These are phyloP conservation scores for Aspergillus panamensis DNA, from an alignment of 495 filamentous ascomycete genomes.

Conservation along the genomic window DNA sequence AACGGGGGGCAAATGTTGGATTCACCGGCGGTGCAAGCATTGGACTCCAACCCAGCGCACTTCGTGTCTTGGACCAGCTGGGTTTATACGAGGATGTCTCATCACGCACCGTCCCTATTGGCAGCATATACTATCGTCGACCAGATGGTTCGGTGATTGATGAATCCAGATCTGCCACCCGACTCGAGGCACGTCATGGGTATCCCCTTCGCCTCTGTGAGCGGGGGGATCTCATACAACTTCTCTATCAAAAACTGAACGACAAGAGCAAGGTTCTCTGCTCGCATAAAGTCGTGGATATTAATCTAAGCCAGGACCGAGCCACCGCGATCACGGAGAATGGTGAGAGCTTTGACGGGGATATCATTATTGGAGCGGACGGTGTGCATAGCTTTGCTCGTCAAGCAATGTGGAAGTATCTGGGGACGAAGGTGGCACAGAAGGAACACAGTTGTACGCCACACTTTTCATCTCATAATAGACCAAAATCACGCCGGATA, in stretches of 20 bases:
- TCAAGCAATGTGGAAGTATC: slow-evolving; percentile 1
- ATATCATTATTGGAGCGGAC: slow-evolving; percentile 6
- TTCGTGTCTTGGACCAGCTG: not conserved
- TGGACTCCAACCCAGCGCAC: not conserved
- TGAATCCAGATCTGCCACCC: not conserved
- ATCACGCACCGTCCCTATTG: not conserved
- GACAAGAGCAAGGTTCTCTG: not conserved
- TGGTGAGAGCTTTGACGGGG: not conserved
- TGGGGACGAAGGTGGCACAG: not conserved
- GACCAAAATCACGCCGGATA: not conserved
- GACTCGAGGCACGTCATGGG: not conserved
- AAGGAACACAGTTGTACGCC: not conserved
- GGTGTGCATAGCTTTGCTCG: not conserved
- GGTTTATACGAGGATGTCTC: not conserved
- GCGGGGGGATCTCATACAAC: not conserved
- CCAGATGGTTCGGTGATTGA: not conserved
- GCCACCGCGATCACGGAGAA: not conserved
- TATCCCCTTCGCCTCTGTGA: not conserved
- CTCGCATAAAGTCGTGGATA: not conserved
- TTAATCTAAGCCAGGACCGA: not conserved
- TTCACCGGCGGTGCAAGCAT: not conserved
- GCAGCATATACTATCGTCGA: not conserved
- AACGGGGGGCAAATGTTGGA: not conserved
- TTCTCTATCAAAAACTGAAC: not conserved
- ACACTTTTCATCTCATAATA: not conserved